Base-by-base conservation (phyloP, 805 yeast species). In the Yarrowia osloensis region DNA sequence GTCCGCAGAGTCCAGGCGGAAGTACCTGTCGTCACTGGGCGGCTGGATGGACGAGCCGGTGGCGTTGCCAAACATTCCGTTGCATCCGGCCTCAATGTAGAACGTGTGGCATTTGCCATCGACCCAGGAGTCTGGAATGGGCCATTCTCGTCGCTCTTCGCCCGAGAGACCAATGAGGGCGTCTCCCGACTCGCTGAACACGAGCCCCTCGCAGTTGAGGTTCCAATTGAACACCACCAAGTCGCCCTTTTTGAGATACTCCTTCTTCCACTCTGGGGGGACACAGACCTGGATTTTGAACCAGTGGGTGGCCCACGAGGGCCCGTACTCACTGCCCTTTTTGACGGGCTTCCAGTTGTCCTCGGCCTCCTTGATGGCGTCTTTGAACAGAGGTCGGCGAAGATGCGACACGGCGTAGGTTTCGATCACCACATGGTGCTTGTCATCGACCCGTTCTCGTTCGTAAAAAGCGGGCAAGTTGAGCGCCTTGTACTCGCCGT, bases 291-390 rank as follows among this genome's bases (percentile, higher is more conserved):
- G 77, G 22, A 94, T 78, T 71, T 86, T 84, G 77, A 95, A 91
- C 99, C 99, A 94, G 70, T 91, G 96, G 0, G 98, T 89, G 68
- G 94, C 88, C 99, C 99, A 94, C 15, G 96, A 89, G 3, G 99
- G 99, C 0, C 98, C 98, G 75, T 90, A 91, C 9, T 81, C 78
- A 71, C 90, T 88, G 24, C 95, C 96, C 70, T 86, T 86, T 44
- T 71, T 67, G 6, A 81, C 74, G 1, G 73, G 71, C 9, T 71
- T 70, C 79, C 81, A 80, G 42, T 70, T 70, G 15, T 49, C 49
- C 0, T 63, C 49, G n/a, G 90, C 88, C 26, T 80, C 78, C 70
- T 81, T 78, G 68, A 87, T 78, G 69, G 90, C 84, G 67, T 85
- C 86, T 63, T 81, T 77, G 76, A 88, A 89, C 35, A 82, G 77